phyloP scores from a whole-genome alignment of 495 filamentous ascomycete species.

The Aspergillus funiculosus region DNA sequence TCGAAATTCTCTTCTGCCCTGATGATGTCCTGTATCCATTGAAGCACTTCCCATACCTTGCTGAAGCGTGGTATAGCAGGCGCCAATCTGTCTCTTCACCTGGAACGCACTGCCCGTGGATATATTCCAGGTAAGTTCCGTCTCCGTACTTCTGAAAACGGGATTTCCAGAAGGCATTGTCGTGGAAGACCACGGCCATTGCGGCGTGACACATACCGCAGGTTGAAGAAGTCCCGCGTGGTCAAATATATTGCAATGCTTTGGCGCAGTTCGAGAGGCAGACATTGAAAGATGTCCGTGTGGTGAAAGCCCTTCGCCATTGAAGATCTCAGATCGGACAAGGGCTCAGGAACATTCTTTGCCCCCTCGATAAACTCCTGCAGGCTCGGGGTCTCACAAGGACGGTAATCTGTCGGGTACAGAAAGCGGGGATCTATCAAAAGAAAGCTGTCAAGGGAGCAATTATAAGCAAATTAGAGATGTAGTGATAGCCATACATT shows the following conservation, averaged over 20 bases:
- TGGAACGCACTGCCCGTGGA: neutral
- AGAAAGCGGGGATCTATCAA: neutral
- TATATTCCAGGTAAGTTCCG: neutral
- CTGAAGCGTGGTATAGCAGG: neutral
- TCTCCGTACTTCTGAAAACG: neutral
- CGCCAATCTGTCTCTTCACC: slow-evolving; percentile 2
- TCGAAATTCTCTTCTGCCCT: neutral
- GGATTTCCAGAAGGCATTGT: neutral
- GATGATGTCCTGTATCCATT: neutral
- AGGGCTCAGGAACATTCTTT: neutral
- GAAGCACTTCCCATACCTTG: neutral
- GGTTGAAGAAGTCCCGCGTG: neutral
- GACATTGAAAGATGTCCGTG: neutral
- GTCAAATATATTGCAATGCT: neutral
- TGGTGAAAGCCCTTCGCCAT: neutral
- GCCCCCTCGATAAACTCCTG: neutral
- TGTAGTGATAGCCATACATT: neutral
- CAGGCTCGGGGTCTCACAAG: neutral
- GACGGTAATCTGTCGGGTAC: neutral
- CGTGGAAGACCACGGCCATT: neutral
- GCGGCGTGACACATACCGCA: neutral
- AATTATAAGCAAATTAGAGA: neutral
- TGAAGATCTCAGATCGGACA: neutral
- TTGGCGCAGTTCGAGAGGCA: slow-evolving; percentile 1
- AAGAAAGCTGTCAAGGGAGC: too few relatives aligned